phyloP scores from a whole-genome alignment of 2,329 filamentous ascomycete genomes.

The Penicillium sp. region DNA sequence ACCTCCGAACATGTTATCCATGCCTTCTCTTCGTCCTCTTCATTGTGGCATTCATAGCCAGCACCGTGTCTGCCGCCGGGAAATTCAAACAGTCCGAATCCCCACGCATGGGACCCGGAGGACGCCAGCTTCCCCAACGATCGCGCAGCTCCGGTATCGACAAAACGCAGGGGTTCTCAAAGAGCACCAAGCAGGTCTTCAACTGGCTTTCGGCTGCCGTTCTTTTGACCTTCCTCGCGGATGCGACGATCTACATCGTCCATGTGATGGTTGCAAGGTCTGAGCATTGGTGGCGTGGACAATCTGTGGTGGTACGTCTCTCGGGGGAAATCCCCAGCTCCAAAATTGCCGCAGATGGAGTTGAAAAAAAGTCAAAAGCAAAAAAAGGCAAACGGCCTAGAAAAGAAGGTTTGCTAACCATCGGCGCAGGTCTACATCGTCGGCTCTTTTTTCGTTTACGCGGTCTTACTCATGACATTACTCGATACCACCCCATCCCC shows the following conservation, averaged over 20 bases:
- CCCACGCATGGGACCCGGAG: constrained; percentile 73
- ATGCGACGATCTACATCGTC: constrained; percentile 70
- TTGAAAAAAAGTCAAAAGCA: background rate
- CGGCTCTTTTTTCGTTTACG: constrained; percentile 82
- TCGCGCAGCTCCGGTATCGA: constrained; percentile 51
- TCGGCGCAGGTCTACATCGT: constrained; percentile 73
- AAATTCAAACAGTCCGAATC: constrained; percentile 50
- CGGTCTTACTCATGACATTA: constrained; percentile 81
- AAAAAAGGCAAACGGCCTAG: background rate
- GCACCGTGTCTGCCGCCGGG: constrained; percentile 58
- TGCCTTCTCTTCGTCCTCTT: constrained; percentile 66
- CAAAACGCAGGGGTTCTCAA: constrained; percentile 61
- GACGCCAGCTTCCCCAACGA: constrained; percentile 78
- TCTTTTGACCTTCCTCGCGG: constrained; percentile 73
- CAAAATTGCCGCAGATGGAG: background rate
- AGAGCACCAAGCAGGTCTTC: constrained; percentile 70
- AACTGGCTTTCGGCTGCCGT: constrained; percentile 71
- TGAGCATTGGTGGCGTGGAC: constrained; percentile 78
- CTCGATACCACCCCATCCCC: constrained; percentile 82
- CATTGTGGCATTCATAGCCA: constrained; percentile 60
- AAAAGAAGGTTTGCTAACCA: constrained; percentile 11
- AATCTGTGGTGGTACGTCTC: constrained; percentile 70
- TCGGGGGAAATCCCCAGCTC: background rate
- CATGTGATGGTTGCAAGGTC: constrained; percentile 70
- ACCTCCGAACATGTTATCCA: constrained; percentile 61